phyloP scores from a whole-genome alignment of 2,329 filamentous ascomycete genomes.

The Aspergillus sergii region DNA sequence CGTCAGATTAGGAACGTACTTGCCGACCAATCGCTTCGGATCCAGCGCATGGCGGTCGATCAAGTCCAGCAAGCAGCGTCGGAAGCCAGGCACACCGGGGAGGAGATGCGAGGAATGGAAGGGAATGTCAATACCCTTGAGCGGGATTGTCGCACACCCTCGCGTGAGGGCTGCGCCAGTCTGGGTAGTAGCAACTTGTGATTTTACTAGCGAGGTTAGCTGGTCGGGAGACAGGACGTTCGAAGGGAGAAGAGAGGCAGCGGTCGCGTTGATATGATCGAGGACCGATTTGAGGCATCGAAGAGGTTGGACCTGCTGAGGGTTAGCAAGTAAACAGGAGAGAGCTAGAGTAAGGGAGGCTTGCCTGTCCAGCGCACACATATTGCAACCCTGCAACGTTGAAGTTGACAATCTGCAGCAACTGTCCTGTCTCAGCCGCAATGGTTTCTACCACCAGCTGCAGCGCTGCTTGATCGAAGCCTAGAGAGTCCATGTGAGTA shows the following conservation, averaged over 20 bases:
- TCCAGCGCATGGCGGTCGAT: constrained; percentile 99
- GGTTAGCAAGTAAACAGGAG: neutral
- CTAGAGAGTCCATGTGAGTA: constrained; percentile 67
- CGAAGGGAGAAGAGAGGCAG: constrained; percentile 64
- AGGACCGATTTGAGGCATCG: neutral
- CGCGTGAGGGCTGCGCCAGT: constrained; percentile 69
- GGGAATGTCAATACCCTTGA: constrained; percentile 95
- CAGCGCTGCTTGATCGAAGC: constrained; percentile 95
- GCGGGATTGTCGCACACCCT: constrained; percentile 94
- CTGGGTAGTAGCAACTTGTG: neutral
- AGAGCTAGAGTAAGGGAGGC: constrained; percentile 10
- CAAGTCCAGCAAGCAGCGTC: constrained; percentile 98
- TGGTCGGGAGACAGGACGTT: neutral
- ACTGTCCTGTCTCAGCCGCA: constrained; percentile 88
- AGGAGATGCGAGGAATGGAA: constrained; percentile 99
- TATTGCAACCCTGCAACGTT: constrained; percentile 73
- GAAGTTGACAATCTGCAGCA: constrained; percentile 98
- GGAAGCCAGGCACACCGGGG: constrained; percentile 98
- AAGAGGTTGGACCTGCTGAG: constrained; percentile 41
- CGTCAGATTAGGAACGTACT: constrained; percentile 99
- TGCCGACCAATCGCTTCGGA: constrained; percentile 92
- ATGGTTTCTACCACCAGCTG: constrained; percentile 98
- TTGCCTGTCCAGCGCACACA: constrained; percentile 65
- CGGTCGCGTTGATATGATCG: constrained; percentile 50
- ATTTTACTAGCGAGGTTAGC: neutral